These are phyloP conservation scores for Solanum hybrid DNA, from an alignment of 305 asterid genomes.

Conservation along the genomic window DNA sequence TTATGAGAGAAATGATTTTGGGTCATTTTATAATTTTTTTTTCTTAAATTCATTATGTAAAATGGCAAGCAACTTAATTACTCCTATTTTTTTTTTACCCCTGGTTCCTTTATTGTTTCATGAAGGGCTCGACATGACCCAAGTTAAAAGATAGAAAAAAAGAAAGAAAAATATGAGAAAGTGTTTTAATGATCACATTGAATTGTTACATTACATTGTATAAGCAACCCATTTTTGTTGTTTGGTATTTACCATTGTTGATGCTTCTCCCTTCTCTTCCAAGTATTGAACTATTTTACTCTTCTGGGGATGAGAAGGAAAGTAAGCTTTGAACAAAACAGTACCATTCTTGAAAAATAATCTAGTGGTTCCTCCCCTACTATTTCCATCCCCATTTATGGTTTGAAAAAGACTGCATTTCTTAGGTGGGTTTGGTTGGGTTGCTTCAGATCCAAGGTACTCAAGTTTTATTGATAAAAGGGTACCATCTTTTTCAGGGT, in stretches of 20 bases:
- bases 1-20: neutral
- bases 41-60: neutral
- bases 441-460: constrained; percentile 90
- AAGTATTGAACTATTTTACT: neutral
- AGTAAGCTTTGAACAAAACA: neutral
- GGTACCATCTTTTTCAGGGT: constrained; percentile 42
- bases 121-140: neutral
- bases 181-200: neutral
- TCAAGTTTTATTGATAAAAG: constrained; percentile 29
- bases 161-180: neutral
- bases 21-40: neutral
- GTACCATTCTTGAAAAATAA: neutral
- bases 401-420: constrained; percentile 35
- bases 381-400: constrained; percentile 13
- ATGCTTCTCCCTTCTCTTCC: neutral
- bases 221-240: neutral
- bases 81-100: neutral
- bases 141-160: neutral
- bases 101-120: neutral
- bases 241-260: neutral
- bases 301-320: neutral
- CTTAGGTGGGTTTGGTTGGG: constrained; percentile 15
- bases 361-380: neutral
- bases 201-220: neutral
- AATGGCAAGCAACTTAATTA: neutral